Evolutionary conservation across 2,329 filamentous ascomycete species (phyloP), one percentile per base, ranked within the genome.

Genomic region (Blumeria hordei): DNA sequence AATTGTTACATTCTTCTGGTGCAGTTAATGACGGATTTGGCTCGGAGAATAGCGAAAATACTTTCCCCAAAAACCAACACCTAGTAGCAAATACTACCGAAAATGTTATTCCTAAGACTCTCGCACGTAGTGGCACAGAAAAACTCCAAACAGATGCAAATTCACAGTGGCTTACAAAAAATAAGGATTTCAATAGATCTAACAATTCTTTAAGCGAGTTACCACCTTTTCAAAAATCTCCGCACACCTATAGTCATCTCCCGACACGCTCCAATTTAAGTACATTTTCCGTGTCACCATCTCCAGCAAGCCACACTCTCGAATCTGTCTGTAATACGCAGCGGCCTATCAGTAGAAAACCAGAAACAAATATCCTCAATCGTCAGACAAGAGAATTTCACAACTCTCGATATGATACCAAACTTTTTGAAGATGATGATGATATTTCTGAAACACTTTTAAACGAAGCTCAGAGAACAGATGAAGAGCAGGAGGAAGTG

Each of bases 11-110:
- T 45, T 33, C 21, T 16, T 63, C 63, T 16, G 64, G 62, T 8
- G 64, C 62, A n/a, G 55, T 64, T 14, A 57, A 58, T 7, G 62
- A 63, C 57, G 63, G 60, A 0, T 65, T 62, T 57, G 64, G 62
- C 5, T 59, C 59, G 21, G 60, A 49, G 14, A 35, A n/a, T 16
- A 43, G 12, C 10, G 18, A 43, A 1, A 43, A 43, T 6, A 49
- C 37, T 9, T 43, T 55, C 7, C 55, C 44, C 0, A 61, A 57
- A 18, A n/a, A 18, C n/a, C 41, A 43, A 6, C 59, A 60, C 9
- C 34, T 14, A 35, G 45, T 28, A 28, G 55, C 57, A 18, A 21
- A 55, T 6, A 43, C 55, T 8, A 57, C 58, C 16, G 57, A 55
- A 47, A 59, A 61, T 14, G 21, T 28, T 28, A 28, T 28, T 28